Conservation (phyloP, 306 rosid genomes). For the Cyamopsis tetragonoloba region DNA sequence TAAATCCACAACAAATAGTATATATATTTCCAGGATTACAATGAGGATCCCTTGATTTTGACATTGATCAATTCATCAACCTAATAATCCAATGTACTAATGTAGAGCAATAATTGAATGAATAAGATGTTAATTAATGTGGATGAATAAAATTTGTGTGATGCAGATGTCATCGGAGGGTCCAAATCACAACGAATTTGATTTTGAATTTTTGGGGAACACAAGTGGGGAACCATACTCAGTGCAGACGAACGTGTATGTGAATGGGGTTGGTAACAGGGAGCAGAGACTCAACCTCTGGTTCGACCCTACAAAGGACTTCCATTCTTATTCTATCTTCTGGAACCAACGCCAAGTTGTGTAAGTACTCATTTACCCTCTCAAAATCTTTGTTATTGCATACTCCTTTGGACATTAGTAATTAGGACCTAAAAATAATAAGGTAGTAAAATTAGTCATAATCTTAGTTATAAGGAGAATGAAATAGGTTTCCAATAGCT, state of each 20-base stretch:
- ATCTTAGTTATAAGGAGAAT: no score
- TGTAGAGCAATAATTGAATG: not conserved
- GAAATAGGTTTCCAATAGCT: slow-evolving; percentile 3
- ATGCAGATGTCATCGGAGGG: slow-evolving; percentile 94
- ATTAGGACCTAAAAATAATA: no score
- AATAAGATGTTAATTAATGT: not conserved
- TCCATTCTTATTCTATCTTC: slow-evolving; percentile 73
- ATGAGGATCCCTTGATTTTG: not conserved
- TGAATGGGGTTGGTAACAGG: slow-evolving; percentile 86
- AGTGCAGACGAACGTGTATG: slow-evolving; percentile 78
- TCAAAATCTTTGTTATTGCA: no score
- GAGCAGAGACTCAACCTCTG: slow-evolving; percentile 93
- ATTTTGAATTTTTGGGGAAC: slow-evolving; percentile 91
- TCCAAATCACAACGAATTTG: slow-evolving; percentile 77
- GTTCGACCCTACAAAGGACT: slow-evolving; percentile 81
- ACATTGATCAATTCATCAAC: not conserved
- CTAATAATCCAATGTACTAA: not conserved
- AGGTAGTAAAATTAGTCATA: not conserved
- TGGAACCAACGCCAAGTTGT: slow-evolving; percentile 94
- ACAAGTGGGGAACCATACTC: slow-evolving; percentile 89
- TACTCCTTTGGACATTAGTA: no score
- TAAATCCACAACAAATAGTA: not conserved
- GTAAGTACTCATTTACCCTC: slow-evolving; percentile 63
- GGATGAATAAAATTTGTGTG: not conserved
- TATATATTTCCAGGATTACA: not conserved